phyloP scores from a whole-genome alignment of 768 basidiomycete genomes.

The Hortiboletus campestris region DNA sequence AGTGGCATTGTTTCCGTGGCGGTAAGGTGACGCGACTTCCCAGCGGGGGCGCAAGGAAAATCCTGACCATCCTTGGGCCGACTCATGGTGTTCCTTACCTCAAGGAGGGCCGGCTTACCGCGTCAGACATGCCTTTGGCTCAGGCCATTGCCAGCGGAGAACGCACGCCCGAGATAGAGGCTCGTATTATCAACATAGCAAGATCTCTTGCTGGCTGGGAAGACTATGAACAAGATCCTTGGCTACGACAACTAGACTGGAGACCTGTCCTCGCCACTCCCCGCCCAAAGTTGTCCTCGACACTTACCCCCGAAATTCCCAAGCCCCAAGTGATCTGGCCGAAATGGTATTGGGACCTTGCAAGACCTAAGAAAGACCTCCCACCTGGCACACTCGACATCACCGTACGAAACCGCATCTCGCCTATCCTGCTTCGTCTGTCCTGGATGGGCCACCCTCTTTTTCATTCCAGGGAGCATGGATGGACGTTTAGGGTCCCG shows the following conservation, averaged over 20 bases:
- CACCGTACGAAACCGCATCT: conserved; percentile 76
- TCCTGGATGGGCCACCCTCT: conserved; percentile 89
- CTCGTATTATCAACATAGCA: conserved; percentile 43
- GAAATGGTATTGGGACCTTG: conserved; percentile 94
- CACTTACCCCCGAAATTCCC: conserved; percentile 16
- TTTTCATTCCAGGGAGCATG: conserved; percentile 80
- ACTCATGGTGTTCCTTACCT: conserved; percentile 50
- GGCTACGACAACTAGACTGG: conserved; percentile 73
- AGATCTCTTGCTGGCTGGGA: conserved; percentile 29
- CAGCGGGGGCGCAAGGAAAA: conserved; percentile 43
- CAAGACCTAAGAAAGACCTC: conserved; percentile 65
- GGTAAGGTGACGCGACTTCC: conserved; percentile 39
- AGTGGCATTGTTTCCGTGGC: conserved; percentile 61
- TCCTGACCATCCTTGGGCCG: conserved; percentile 42
- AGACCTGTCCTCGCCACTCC: conserved; percentile 27
- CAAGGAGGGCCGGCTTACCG: conserved; percentile 39
- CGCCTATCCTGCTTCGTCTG: conserved; percentile 81
- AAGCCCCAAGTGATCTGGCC: conserved; percentile 73
- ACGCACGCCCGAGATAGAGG: conserved; percentile 32
- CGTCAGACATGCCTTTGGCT: conserved; percentile 44
- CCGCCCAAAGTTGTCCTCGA: background rate
- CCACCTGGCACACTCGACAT: conserved; percentile 78
- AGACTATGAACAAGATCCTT: conserved; percentile 43
- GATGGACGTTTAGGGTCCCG: conserved; percentile 88
- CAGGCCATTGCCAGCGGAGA: conserved; percentile 45